These are phyloP conservation scores for Bassia scoparia DNA, from an alignment of 148 eudicot species.

Conservation along the genomic window DNA sequence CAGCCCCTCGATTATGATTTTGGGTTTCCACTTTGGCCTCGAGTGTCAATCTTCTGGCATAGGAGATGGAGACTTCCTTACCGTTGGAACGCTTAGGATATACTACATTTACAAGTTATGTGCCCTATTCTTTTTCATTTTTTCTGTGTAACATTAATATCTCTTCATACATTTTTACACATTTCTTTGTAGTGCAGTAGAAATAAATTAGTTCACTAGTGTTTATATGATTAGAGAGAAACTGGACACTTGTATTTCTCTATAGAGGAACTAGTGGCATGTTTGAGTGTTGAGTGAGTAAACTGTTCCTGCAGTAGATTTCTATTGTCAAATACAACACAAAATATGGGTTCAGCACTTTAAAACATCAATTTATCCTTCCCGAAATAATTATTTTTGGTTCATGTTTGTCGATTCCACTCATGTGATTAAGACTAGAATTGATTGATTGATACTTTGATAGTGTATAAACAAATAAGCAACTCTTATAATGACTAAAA, in stretches of 20 bases:
- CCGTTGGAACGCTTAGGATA: constrained; percentile 36
- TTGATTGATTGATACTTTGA: no score
- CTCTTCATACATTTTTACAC: constrained; percentile 12
- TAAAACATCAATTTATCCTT: no score
- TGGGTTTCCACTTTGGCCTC: constrained; percentile 90
- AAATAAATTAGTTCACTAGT: background rate
- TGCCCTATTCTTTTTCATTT: constrained; percentile 8
- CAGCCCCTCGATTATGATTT: constrained; percentile 75
- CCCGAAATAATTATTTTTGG: no score
- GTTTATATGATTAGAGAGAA: background rate
- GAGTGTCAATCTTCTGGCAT: constrained; percentile 93
- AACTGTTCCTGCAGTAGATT: background rate
- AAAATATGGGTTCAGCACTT: no score
- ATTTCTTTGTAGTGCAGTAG: constrained; percentile 1
- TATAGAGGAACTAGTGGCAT: background rate
- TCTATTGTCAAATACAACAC: background rate
- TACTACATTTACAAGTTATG: background rate
- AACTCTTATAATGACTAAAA: no score
- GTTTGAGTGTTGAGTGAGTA: constrained; percentile 4
- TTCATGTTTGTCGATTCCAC: no score
- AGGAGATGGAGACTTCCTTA: constrained; percentile 82
- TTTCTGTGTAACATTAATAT: constrained; percentile 20
- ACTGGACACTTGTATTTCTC: background rate
- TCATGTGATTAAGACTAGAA: no score
- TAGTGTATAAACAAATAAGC: no score